Base-by-base conservation (phyloP, 768 basidiomycete genomes). In the Trametes cinnabarina region DNA sequence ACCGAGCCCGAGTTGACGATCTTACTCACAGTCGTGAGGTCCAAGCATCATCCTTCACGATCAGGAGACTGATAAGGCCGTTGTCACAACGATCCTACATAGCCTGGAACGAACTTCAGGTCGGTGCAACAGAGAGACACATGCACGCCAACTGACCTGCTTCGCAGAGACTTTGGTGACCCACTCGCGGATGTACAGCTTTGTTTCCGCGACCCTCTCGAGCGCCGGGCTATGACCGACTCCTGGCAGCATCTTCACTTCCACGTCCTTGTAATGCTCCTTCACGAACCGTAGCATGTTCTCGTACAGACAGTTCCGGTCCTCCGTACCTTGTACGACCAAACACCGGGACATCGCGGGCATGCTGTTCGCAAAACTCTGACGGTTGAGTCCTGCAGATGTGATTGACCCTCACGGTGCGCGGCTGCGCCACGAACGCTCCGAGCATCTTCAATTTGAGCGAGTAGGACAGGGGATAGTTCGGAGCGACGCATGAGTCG, bases 321-420 rank as follows among this genome's bases (percentile, higher is more conserved):
- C 68, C 28, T 47, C 48, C 35, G 35, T 51, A 14, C 68, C 68
- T 39, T 67, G 66, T 3, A 69, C 37, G n/a, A 69, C 34, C n/a
- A 23, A 67, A 52, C 22, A 61, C 55, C 15, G 62, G 64, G 14
- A 60, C 47, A 9, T 41, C 23, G 42, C 48, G 50, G 30, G 62
- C 53, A 20, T 55, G 58, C 51, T 51, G 44, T 54, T 58, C 51
- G 57, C 59, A 66, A 6, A 46, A 19, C 26, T 48, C 37, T 23
- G 39, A 46, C 37, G 63, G 62, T 37, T 66, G 67, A n/a, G 30
- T 23, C 26, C 67, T 57, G 7, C 34, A 41, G 49, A 63, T 20
- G 19, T 39, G 32, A 40, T 22, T 41, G 10, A 20, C 11, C 3
- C 67, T 60, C 30, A 55, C 58, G 8, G 23, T 44, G 7, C 58